phyloP scores from a whole-genome alignment of 192 early-diverging fungal genomes.

The Pilobolus umbonatus region DNA sequence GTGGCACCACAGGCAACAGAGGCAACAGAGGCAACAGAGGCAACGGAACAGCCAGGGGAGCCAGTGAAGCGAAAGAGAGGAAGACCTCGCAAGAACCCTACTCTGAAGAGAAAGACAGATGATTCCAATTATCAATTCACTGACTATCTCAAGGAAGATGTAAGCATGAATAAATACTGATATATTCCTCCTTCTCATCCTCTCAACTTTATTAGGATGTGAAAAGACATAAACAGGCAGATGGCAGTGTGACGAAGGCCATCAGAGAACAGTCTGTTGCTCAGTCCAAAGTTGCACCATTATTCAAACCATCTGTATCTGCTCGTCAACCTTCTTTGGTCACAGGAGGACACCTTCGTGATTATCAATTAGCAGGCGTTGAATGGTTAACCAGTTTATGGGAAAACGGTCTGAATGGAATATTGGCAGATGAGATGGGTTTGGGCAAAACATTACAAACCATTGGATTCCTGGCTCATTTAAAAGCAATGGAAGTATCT shows the following conservation, averaged over 20 bases:
- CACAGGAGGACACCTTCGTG: slow-evolving; percentile 80
- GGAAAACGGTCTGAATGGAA: slow-evolving; percentile 95
- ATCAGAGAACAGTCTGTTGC: slow-evolving; percentile 13
- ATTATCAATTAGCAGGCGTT: slow-evolving; percentile 92
- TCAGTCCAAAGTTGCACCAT: slow-evolving; percentile 13
- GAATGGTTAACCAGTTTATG: slow-evolving; percentile 95
- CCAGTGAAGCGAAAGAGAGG: slow-evolving; percentile 15
- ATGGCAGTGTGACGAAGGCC: slow-evolving; percentile 15
- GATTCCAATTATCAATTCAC: slow-evolving; percentile 44
- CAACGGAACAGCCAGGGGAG: not conserved
- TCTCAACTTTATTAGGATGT: slow-evolving; percentile 17
- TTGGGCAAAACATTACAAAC: slow-evolving; percentile 94
- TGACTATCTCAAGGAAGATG: slow-evolving; percentile 47
- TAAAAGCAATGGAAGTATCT: slow-evolving; percentile 71
- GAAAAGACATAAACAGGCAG: slow-evolving; percentile 30
- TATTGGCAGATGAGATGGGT: slow-evolving; percentile 95
- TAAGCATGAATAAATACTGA: slow-evolving; percentile 9
- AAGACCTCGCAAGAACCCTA: not conserved
- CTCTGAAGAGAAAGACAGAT: slow-evolving; percentile 41
- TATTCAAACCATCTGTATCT: slow-evolving; percentile 45
- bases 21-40: not conserved
- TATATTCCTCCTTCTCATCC: no score
- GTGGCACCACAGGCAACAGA: not conserved
- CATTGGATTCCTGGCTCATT: slow-evolving; percentile 81
- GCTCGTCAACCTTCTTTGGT: slow-evolving; percentile 75